These are phyloP conservation scores for Yamadazyma scolyti DNA, from an alignment of 805 yeast species.

Conservation along the genomic window DNA sequence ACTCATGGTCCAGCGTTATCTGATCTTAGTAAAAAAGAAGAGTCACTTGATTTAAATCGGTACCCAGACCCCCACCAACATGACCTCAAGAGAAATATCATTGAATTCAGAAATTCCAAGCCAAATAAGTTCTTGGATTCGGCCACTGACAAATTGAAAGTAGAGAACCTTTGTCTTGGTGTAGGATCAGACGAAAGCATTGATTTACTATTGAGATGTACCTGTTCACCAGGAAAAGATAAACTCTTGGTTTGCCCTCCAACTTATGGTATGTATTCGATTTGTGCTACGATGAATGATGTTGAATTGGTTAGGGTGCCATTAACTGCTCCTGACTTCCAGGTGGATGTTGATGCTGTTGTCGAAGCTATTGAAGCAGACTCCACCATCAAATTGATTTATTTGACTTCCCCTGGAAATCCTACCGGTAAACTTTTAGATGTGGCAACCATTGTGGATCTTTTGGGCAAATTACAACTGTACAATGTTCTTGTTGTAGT, in stretches of 20 bases:
- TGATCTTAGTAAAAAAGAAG: constrained; percentile 42
- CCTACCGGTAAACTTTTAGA: constrained; percentile 78
- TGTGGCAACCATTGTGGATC: constrained; percentile 25
- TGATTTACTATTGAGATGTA: constrained; percentile 81
- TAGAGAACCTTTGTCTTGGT: constrained; percentile 82
- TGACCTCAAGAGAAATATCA: constrained; percentile 66
- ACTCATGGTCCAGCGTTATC: constrained; percentile 82
- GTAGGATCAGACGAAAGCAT: constrained; percentile 98
- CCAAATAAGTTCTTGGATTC: constrained; percentile 21
- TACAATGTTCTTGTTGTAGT: constrained; percentile 81
- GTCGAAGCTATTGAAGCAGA: constrained; percentile 52
- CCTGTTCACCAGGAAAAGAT: constrained; percentile 78
- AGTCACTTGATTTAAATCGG: constrained; percentile 63
- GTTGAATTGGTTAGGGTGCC: constrained; percentile 75
- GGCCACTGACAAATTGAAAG: constrained; percentile 28
- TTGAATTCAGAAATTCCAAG: constrained; percentile 64
- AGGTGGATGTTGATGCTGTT: constrained; percentile 55
- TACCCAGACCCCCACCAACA: constrained; percentile 97
- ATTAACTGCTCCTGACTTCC: constrained; percentile 48
- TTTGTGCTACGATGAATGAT: constrained; percentile 88
- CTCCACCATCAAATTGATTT: constrained; percentile 64
- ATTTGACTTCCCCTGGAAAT: constrained; percentile 94
- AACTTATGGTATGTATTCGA: constrained; percentile 95
- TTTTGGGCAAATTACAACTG: constrained; percentile 45
- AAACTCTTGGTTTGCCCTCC: constrained; percentile 88